Evolutionary conservation across 2,329 filamentous ascomycete species (phyloP), one percentile per base, ranked within the genome.

Genomic region (Aspergillus luchuensis): DNA sequence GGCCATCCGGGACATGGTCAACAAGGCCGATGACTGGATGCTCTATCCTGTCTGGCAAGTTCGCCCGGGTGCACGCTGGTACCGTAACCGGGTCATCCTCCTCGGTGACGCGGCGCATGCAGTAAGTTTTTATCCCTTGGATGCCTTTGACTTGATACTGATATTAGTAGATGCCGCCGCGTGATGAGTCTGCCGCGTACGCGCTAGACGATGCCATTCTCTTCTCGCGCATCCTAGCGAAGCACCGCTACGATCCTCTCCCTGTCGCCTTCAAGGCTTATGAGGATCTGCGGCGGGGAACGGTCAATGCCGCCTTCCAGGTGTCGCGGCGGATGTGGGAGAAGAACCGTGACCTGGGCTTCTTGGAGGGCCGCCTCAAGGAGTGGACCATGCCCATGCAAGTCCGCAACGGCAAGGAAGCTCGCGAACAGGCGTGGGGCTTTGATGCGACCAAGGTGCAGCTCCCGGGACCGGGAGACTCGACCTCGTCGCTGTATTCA

Each of bases 21-120:
- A 69, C 4, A 72, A 69, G 21, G 67, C 70, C 19, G 67, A 70
- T 4, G 74, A 76, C 17, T 79, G 78, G 75, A 74, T 74, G 62
- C 64, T 81, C n/a, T 81, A 79, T 61, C 79, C 79, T 0, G 77
- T 81, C 1, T 79, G 79, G 60, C 72, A 76, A 45, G 69, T 81
- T 2, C 71, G 66, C 2, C 72, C 74, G 0, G 71, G 73, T 8
- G 77, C 76, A 5, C 71, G 67, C 21, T 81, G 79, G 79, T 72
- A 64, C 45, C 74, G 72, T 5, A 72, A 76, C n/a, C 71, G 77
- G 4, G 74, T 74, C 3, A 70, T 81, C 21, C 63, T 82, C 5
- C 64, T 82, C 4, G 79, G 80, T 4, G 80, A 82, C 69, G 79
- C 80, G 25, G 80, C 79, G 4, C 79, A 82, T 62, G 79, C 79